phyloP scores from a whole-genome alignment of 1,284 basidiomycete genomes.

The Fereydounia khargensis region DNA sequence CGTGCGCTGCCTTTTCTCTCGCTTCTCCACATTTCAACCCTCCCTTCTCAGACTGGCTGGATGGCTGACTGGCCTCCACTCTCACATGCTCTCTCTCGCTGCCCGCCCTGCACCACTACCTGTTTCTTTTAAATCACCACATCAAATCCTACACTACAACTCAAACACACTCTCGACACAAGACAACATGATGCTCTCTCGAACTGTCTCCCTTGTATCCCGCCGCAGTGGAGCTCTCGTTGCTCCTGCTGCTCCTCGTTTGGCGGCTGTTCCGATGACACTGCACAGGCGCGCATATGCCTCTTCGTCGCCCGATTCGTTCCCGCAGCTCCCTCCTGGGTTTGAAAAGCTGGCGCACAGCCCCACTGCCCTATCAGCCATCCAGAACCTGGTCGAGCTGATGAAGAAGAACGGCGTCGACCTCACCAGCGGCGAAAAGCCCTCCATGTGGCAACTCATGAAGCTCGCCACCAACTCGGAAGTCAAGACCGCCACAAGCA shows the following conservation, averaged over 20 bases:
- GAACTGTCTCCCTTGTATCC: too few relatives aligned
- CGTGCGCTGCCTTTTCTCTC: too few relatives aligned
- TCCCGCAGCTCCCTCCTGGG: conserved; percentile 36
- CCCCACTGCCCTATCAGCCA: conserved; percentile 36
- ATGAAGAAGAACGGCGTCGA: conserved; percentile 46
- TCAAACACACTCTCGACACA: too few relatives aligned
- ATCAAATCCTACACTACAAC: too few relatives aligned
- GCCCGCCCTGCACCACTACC: neutral
- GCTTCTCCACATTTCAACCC: too few relatives aligned
- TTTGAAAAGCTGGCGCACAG: conserved; percentile 44
- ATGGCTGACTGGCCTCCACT: too few relatives aligned
- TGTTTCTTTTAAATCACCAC: too few relatives aligned
- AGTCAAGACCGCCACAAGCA: conserved; percentile 33
- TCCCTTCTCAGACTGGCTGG: too few relatives aligned
- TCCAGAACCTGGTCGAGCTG: conserved; percentile 32
- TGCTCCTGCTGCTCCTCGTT: too few relatives aligned
- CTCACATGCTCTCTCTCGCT: neutral
- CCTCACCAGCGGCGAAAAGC: conserved; percentile 33
- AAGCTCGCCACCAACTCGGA: conserved; percentile 38
- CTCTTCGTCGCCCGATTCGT: conserved; percentile 10
- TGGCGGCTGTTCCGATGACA: too few relatives aligned
- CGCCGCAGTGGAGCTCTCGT: too few relatives aligned
- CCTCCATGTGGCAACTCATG: conserved; percentile 39
- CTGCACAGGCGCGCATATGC: conserved; percentile 4
- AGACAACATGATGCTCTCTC: too few relatives aligned